Evolutionary conservation across 768 basidiomycete genomes (phyloP), one percentile per base, ranked within the genome.

Genomic region (Lactarius sp.): DNA sequence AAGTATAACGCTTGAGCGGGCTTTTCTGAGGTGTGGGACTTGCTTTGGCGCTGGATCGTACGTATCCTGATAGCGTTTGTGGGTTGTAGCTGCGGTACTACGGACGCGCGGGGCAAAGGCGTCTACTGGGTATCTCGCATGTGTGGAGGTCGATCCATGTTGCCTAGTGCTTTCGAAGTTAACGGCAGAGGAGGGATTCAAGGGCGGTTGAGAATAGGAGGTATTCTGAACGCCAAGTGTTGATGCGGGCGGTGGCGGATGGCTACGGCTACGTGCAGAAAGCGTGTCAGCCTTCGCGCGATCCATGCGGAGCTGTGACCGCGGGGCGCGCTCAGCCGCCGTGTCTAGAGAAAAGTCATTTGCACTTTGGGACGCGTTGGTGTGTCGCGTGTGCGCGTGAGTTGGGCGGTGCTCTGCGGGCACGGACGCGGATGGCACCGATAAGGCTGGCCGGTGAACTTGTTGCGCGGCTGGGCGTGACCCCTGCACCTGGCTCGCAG

Each of bases 1-100:
- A 34, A 65, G 54, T 16, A 47, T 27, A 16, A 46, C 34, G 50
- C 54, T 65, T 27, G 64, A 65, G n/a, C 47, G 59, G 10, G 54
- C 53, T 37, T 65, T 65, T 47, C 54, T 65, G 22, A 65, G 59
- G n/a, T 42, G 50, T 14, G 53, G 49, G 2, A 18, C 51, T 5
- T 27, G 46, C 31, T 12, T 50, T 14, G 53, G 37, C 9, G 47
- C 53, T 9, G 47, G 37, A 37, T 56, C 39, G 12, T 14, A 41
- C 41, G 14, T 36, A 7, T 59, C 22, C 8, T 56, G 59, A 39
- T 46, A 22, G 3, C 34, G 33, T 27, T 46, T 34, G 34, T 14
- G 53, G 22, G 33, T 31, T 14, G 47, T 50, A 2, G 16, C 39
- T n/a, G 52, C 22, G 52, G 44, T 22, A 41, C 49, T 47, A 27